Conservation (phyloP, 257 asterid species). For the Misopates orontium region DNA sequence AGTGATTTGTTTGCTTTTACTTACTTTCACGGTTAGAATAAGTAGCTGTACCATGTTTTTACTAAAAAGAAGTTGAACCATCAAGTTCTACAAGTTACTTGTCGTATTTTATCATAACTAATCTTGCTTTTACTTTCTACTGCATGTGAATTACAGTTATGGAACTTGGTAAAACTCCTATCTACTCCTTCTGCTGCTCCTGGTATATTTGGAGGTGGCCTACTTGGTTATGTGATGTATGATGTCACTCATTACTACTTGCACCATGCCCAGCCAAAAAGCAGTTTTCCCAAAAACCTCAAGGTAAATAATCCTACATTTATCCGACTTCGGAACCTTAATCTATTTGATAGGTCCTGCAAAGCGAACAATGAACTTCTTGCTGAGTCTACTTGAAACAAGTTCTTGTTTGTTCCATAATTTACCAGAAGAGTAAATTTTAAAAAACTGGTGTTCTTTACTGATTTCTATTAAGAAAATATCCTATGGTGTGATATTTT, state of each 20-base stretch:
- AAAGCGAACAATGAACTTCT: neutral
- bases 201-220: slow-evolving; percentile 73
- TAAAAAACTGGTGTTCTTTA: neutral
- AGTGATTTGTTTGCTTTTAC: neutral
- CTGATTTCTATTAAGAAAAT: neutral
- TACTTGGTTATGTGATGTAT: slow-evolving; percentile 80
- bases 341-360: neutral
- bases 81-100: neutral
- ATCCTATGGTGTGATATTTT: no score
- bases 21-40: neutral
- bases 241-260: slow-evolving; percentile 86
- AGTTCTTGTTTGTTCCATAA: neutral
- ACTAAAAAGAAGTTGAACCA: neutral
- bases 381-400: no score
- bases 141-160: slow-evolving; percentile 53
- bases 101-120: neutral
- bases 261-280: slow-evolving; percentile 83
- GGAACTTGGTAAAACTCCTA: slow-evolving; percentile 46
- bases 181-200: slow-evolving; percentile 62
- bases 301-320: slow-evolving; percentile 48
- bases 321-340: neutral
- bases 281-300: slow-evolving; percentile 48
- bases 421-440: neutral
- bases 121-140: neutral
- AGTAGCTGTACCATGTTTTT: neutral